Conservation (phyloP, 1,139 yeast species). For the Yamadazyma triangularis region DNA sequence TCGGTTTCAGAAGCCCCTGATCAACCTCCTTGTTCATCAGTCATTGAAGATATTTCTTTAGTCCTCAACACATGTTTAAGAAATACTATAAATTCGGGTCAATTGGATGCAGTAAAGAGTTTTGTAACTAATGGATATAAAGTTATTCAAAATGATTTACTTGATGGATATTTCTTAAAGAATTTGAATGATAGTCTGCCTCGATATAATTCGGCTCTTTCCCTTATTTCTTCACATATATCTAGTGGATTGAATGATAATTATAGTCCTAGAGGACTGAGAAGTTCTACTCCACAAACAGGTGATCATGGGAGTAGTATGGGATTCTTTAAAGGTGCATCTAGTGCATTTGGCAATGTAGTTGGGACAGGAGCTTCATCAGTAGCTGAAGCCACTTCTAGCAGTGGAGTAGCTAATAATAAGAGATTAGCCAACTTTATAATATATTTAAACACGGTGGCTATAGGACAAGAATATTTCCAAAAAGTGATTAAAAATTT, state of each 20-base stretch:
- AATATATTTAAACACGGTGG: slow-evolving; percentile 57
- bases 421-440: slow-evolving; percentile 45
- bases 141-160: slow-evolving; percentile 32
- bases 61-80: slow-evolving; percentile 63
- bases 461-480: slow-evolving; percentile 54
- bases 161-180: slow-evolving; percentile 40
- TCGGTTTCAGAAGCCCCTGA: slow-evolving; percentile 31
- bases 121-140: slow-evolving; percentile 35
- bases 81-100: slow-evolving; percentile 60
- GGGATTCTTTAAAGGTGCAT: slow-evolving; percentile 44
- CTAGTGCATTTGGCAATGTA: slow-evolving; percentile 44
- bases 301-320: slow-evolving; percentile 14
- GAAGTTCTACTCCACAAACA: slow-evolving; percentile 33
- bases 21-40: slow-evolving; percentile 71
- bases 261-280: slow-evolving; percentile 19
- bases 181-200: slow-evolving; percentile 57
- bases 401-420: slow-evolving; percentile 11
- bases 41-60: slow-evolving; percentile 79
- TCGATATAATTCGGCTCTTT: slow-evolving; percentile 39
- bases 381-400: slow-evolving; percentile 15
- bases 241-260: slow-evolving; percentile 10
- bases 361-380: slow-evolving; percentile 29
- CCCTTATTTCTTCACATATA: slow-evolving; percentile 16
- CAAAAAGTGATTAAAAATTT: slow-evolving; percentile 40
- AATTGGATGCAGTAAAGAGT: slow-evolving; percentile 47